phyloP scores from a whole-genome alignment of 2,329 filamentous ascomycete species.

The Zasmidium cellare region DNA sequence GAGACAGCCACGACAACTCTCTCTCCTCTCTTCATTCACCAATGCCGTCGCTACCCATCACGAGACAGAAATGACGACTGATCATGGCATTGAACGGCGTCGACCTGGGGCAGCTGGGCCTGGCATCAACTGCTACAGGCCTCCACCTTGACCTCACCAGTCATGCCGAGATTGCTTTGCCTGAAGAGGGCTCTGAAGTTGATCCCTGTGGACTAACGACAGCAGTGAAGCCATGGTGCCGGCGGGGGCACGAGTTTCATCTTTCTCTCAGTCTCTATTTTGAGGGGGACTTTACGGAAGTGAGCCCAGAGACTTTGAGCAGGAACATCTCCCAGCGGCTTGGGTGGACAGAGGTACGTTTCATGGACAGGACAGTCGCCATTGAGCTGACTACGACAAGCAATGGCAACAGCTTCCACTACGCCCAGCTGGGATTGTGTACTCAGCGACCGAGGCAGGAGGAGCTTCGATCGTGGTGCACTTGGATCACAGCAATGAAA shows the following conservation, averaged over 20 bases:
- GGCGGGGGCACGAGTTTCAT: constrained; percentile 34
- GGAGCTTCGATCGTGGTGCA: not conserved
- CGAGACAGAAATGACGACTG: not conserved
- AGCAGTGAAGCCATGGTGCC: constrained; percentile 32
- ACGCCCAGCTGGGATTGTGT: not conserved
- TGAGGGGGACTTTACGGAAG: not conserved
- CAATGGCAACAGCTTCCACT: constrained; percentile 22
- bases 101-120: constrained; percentile 14
- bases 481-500: not conserved
- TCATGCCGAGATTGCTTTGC: constrained; percentile 22
- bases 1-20: not conserved
- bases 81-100: constrained; percentile 3
- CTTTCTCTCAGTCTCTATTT: constrained; percentile 24
- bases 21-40: not conserved
- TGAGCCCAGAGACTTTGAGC: not conserved
- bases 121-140: constrained; percentile 21
- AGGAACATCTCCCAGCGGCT: not conserved
- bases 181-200: constrained; percentile 14
- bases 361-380: not conserved
- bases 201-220: constrained; percentile 7
- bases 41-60: not conserved
- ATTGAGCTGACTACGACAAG: constrained; percentile 8
- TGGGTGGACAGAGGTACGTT: not conserved
- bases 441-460: not conserved
- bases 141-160: constrained; percentile 23